Evolutionary conservation across 495 filamentous ascomycete genomes (phyloP).

Genomic region (Talaromyces borbonicus): DNA sequence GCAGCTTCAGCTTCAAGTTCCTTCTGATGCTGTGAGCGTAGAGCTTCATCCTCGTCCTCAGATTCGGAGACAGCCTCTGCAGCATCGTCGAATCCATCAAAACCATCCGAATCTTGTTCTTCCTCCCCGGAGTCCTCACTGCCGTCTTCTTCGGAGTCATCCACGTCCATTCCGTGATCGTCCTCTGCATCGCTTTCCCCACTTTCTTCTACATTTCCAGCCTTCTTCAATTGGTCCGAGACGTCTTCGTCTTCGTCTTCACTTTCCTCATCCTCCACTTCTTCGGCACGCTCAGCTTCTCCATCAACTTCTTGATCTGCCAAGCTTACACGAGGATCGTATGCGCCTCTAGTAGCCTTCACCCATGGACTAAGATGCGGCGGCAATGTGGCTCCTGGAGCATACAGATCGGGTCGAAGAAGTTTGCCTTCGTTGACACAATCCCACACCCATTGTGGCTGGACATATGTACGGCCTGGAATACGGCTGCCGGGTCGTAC

Average conservation of each 20-base stretch:
- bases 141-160: conserved; percentile 35
- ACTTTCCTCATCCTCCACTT: conserved; percentile 46
- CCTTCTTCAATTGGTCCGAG: conserved; percentile 46
- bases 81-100: conserved; percentile 34
- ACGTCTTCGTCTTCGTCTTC: conserved; percentile 42
- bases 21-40: conserved; percentile 56
- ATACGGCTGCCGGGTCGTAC: conserved; percentile 53
- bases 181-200: conserved; percentile 36
- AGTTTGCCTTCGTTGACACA: conserved; percentile 83
- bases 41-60: conserved; percentile 45
- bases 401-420: conserved; percentile 79
- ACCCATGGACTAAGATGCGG: conserved; percentile 97
- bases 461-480: conserved; percentile 81
- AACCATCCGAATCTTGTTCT: conserved; percentile 27
- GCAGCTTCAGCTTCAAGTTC: conserved; percentile 87
- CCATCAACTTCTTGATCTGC: conserved; percentile 70
- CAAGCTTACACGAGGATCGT: conserved; percentile 77
- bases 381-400: conserved; percentile 77
- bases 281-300: conserved; percentile 64
- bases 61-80: conserved; percentile 30
- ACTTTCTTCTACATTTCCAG: conserved; percentile 41
- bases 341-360: conserved; percentile 68
- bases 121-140: conserved; percentile 30
- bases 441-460: conserved; percentile 99
- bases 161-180: conserved; percentile 51